phyloP scores from a whole-genome alignment of 805 yeast species.

The Saturnispora quitensis region DNA sequence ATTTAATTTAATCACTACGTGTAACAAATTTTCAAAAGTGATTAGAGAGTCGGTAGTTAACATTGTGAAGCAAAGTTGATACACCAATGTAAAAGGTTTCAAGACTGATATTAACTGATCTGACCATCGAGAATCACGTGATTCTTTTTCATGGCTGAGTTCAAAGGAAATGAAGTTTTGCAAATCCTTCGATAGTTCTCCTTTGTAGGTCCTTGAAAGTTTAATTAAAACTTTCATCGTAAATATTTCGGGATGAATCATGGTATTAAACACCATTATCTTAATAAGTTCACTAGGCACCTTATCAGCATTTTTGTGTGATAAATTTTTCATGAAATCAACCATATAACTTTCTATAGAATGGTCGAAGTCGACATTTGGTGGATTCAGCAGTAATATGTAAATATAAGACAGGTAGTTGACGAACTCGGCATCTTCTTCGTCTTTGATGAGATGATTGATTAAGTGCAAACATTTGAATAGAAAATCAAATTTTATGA shows the following conservation, averaged over 20 bases:
- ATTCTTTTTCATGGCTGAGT: neutral
- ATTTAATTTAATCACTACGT: neutral
- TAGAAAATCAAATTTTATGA: neutral
- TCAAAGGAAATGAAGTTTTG: neutral
- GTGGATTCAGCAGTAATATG: slow-evolving; percentile 1
- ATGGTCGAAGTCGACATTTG: neutral
- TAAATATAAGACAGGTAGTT: neutral
- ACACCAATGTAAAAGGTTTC: neutral
- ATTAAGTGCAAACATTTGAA: neutral
- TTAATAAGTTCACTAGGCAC: neutral
- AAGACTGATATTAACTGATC: neutral
- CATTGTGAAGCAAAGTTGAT: neutral
- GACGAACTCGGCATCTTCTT: neutral
- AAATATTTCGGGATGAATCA: neutral
- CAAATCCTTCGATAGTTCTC: neutral
- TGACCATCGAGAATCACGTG: neutral
- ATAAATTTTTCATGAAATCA: neutral
- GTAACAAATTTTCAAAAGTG: neutral
- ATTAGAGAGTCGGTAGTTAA: neutral
- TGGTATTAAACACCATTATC: neutral
- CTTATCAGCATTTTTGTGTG: neutral
- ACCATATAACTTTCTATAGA: neutral
- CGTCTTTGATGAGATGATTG: neutral
- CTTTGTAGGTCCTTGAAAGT: neutral
- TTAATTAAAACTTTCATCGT: neutral